These are phyloP conservation scores for Fusarium veterinarium DNA, from an alignment of 2,329 filamentous ascomycete species.

Conservation along the genomic window DNA sequence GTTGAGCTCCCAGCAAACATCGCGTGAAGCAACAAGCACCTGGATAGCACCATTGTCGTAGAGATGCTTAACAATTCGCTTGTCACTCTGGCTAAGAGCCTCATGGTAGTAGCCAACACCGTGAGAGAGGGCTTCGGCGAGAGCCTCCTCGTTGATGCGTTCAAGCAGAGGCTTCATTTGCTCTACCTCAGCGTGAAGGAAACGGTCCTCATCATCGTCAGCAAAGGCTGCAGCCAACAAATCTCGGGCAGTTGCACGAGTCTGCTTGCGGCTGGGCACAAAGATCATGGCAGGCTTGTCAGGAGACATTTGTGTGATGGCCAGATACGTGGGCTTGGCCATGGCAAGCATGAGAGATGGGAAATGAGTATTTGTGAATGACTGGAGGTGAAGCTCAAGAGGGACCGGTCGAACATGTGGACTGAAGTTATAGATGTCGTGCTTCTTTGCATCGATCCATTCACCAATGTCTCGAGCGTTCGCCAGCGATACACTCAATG, in stretches of 20 bases:
- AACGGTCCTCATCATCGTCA: conserved; percentile 92
- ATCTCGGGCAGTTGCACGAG: conserved; percentile 86
- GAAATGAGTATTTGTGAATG: conserved; percentile 95
- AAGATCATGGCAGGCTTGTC: conserved; percentile 93
- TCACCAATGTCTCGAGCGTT: conserved; percentile 95
- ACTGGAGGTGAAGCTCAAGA: conserved; percentile 93
- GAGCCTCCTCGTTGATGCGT: conserved; percentile 84
- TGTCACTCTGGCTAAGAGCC: conserved; percentile 87
- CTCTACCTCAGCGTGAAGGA: conserved; percentile 85
- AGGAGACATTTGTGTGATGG: conserved; percentile 87
- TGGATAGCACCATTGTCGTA: conserved; percentile 92
- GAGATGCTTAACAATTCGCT: conserved; percentile 91
- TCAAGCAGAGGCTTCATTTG: conserved; percentile 86
- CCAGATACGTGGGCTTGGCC: conserved; percentile 92
- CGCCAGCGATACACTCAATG: conserved; percentile 89
- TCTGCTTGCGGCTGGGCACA: conserved; percentile 93
- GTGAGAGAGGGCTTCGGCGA: conserved; percentile 90
- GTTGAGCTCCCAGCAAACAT: conserved; percentile 96
- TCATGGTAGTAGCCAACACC: conserved; percentile 98
- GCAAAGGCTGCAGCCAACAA: conserved; percentile 87
- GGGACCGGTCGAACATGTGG: conserved; percentile 90
- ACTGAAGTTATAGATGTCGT: conserved; percentile 99
- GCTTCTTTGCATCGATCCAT: conserved; percentile 98
- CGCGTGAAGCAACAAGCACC: conserved; percentile 79
- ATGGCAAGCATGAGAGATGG: conserved; percentile 98